Percentiles rank a stretch among this genome's conserved stretches.
phyloP scores from a whole-genome alignment of 106 monocot genomes.

The Dendrobium catenatum region DNA sequence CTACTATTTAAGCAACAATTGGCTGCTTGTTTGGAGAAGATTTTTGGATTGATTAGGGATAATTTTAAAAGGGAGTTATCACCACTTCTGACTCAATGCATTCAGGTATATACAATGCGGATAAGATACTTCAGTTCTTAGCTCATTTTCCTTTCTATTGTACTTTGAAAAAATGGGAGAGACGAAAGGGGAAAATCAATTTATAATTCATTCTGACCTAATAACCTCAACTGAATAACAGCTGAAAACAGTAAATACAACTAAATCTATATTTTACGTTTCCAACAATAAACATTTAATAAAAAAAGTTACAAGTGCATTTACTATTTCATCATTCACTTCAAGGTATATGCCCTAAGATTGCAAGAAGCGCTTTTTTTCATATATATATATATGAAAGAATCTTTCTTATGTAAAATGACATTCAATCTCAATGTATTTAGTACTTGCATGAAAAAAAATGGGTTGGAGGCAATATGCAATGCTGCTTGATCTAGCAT shows the following conservation, averaged over 20 bases:
- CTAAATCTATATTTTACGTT: neutral
- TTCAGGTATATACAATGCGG: conserved; percentile 53
- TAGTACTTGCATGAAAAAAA: too few species aligned
- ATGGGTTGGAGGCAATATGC: too few species aligned
- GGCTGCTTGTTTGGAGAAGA: conserved; percentile 85
- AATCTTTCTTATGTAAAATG: too few species aligned
- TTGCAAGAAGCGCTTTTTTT: too few species aligned
- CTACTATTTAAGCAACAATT: conserved; percentile 92
- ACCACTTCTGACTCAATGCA: conserved; percentile 75
- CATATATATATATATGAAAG: too few species aligned
- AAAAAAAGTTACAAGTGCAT: too few species aligned
- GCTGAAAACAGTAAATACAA: neutral
- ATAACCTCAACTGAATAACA: neutral
- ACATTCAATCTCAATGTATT: too few species aligned
- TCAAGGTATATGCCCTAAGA: too few species aligned
- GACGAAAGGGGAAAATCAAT: neutral
- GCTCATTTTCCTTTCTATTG: neutral
- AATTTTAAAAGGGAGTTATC: conserved; percentile 83
- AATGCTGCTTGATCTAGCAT: too few species aligned
- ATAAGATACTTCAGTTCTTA: neutral
- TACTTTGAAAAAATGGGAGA: neutral
- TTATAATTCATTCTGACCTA: neutral
- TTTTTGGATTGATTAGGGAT: conserved; percentile 90
- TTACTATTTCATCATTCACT: too few species aligned
- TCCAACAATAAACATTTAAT: neutral